A percentile compares a stretch with the other conserved stretches of the same genome.
Evolutionary conservation across 2,329 filamentous ascomycete species (phyloP).

Genomic region (Alternaria sp.): DNA sequence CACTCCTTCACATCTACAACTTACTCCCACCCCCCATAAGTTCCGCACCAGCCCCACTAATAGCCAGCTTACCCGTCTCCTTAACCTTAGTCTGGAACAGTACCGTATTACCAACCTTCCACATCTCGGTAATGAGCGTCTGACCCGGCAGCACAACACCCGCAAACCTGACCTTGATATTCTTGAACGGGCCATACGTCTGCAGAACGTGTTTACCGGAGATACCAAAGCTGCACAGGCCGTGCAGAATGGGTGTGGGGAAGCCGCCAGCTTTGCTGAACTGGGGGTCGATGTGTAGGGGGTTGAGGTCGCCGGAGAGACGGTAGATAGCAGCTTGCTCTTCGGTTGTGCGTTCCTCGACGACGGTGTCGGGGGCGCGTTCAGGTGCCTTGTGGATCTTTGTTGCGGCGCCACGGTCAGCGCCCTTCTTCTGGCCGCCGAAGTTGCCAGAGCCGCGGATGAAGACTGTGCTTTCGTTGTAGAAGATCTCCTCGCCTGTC

Average conservation of each 20-base stretch:
- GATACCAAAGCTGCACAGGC: conserved; percentile 94
- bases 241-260: conserved; percentile 91
- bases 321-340: conserved; percentile 95
- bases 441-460: conserved; percentile 91
- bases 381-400: conserved; percentile 79
- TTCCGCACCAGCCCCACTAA: conserved; percentile 81
- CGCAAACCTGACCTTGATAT: conserved; percentile 91
- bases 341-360: conserved; percentile 84
- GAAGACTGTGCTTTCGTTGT: conserved; percentile 95
- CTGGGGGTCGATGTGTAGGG: conserved; percentile 90
- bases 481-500: conserved; percentile 90
- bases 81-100: conserved; percentile 88
- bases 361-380: conserved; percentile 77
- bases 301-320: conserved; percentile 93
- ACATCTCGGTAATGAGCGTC: conserved; percentile 92
- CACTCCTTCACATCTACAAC: conserved; percentile 32
- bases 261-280: conserved; percentile 97
- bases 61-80: conserved; percentile 90
- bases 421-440: conserved; percentile 78
- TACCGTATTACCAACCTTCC: conserved; percentile 81
- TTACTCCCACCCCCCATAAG: conserved; percentile 60
- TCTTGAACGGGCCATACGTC: conserved; percentile 83
- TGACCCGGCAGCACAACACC: conserved; percentile 86
- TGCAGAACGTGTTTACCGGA: conserved; percentile 88
- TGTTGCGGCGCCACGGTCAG: conserved; percentile 80